Percentiles rank a stretch among this genome's conserved stretches.
Conservation (phyloP, 1,139 yeast genomes). For the Geotrichum candidum region DNA sequence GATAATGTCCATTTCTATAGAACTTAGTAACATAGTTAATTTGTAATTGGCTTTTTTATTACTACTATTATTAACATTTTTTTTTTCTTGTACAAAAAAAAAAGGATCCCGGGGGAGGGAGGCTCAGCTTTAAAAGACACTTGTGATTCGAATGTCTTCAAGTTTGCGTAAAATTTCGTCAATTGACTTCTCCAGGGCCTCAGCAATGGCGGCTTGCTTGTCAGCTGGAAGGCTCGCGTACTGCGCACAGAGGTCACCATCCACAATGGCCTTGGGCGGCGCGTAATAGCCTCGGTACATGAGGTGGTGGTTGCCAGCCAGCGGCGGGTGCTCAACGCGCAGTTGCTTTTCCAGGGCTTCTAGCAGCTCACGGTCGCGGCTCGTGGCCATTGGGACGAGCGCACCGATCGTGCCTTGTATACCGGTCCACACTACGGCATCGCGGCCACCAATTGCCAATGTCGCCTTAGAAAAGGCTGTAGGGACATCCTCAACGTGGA, state of each 20-base stretch:
- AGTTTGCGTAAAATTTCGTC: conserved; percentile 57
- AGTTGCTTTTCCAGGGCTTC: conserved; percentile 48
- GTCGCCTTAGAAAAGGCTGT: conserved; percentile 53
- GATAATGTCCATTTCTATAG: not conserved
- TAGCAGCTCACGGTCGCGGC: conserved; percentile 58
- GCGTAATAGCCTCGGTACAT: conserved; percentile 71
- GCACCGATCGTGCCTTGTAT: conserved; percentile 77
- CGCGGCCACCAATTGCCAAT: conserved; percentile 56
- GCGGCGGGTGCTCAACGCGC: conserved; percentile 39
- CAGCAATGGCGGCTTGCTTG: conserved; percentile 46
- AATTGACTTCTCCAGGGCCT: conserved; percentile 50
- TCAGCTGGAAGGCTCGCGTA: conserved; percentile 39
- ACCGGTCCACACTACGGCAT: conserved; percentile 65
- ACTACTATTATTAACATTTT: not conserved
- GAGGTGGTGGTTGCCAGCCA: conserved; percentile 62
- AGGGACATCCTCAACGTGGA: conserved; percentile 64
- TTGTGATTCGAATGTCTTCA: conserved; percentile 50
- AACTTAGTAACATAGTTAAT: not conserved
- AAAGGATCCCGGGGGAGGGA: too few relatives aligned
- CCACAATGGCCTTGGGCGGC: conserved; percentile 70
- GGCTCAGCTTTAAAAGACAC: conserved; percentile 31
- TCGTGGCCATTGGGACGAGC: conserved; percentile 59
- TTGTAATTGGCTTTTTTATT: not conserved
- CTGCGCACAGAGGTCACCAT: conserved; percentile 78
- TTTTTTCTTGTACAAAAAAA: too few relatives aligned